Conservation (phyloP, 2,329 filamentous ascomycete genomes). For the Colletotrichum sp. region DNA sequence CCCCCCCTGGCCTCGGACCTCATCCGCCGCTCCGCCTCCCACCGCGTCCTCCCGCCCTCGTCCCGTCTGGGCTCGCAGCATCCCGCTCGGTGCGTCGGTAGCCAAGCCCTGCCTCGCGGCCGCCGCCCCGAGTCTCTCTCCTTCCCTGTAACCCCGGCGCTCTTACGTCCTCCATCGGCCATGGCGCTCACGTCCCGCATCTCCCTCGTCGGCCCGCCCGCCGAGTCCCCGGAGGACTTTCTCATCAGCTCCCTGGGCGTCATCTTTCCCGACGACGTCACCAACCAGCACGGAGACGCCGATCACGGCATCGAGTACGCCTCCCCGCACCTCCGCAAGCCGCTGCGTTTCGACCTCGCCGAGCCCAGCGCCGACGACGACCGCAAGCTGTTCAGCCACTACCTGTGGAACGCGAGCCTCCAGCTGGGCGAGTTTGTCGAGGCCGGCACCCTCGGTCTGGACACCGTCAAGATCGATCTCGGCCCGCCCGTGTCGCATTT, state of each 20-base stretch:
- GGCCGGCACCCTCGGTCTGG: slow-evolving; percentile 43
- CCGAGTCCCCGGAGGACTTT: slow-evolving; percentile 60
- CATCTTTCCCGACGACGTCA: slow-evolving; percentile 72
- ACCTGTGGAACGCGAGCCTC: slow-evolving; percentile 73
- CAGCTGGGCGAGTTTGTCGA: slow-evolving; percentile 62
- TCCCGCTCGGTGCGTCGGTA: not conserved
- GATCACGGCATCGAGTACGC: slow-evolving; percentile 64
- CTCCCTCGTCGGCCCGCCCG: slow-evolving; percentile 39
- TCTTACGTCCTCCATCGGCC: not conserved
- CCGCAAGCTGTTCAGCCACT: slow-evolving; percentile 71
- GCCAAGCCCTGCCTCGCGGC: not conserved
- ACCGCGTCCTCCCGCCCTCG: not conserved
- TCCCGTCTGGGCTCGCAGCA: not conserved
- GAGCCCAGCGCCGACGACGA: slow-evolving; percentile 58
- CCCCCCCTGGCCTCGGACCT: not conserved
- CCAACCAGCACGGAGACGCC: slow-evolving; percentile 69
- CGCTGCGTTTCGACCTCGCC: slow-evolving; percentile 49
- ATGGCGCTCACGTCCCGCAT: slow-evolving; percentile 55
- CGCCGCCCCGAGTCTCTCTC: not conserved
- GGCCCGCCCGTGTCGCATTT: slow-evolving; percentile 35
- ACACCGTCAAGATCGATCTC: not conserved
- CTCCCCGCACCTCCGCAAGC: slow-evolving; percentile 53
- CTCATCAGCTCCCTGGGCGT: slow-evolving; percentile 63
- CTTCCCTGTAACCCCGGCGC: not conserved
- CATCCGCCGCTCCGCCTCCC: not conserved